Evolutionary conservation across 192 early-diverging fungal genomes (phyloP), one percentile per base, ranked within the genome.

Genomic region (Haplosporangium gracile): DNA sequence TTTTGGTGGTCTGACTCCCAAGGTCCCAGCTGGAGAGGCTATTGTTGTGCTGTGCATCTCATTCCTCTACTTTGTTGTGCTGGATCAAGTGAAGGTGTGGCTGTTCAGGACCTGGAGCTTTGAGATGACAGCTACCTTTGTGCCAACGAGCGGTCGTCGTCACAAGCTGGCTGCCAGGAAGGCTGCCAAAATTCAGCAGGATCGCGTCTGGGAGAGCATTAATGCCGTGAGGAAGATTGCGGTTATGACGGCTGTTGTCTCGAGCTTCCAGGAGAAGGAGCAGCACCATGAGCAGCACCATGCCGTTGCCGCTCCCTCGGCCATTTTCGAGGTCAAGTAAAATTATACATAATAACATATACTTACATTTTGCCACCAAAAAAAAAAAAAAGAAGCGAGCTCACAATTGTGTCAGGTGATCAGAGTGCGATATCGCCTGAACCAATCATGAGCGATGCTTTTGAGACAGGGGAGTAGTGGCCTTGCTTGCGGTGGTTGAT

Each of bases 21-120:
- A 89, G 77, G 89, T 88, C 22, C 83, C 89, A 26, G 93, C 93
- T 69, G 95, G 90, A 70, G 94, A 95, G 94, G 94, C 93, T 6
- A 81, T 94, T 26, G 88, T 87, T 53, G 91, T 96, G 65, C 81
- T 96, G 55, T 91, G 81, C 68, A 79, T 96, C 60, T 97, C 96
- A 18, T 88, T 95, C 74, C 85, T 93, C 1, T 94, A 93, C 87
- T 95, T 96, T 88, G 90, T 96, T 79, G 34, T 96, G 63, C 89
- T 97, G 34, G 96, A 97, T 79, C 87, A 93, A 5, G 93, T 97
- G 90, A 97, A 97, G 91, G 96, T 97, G 36, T 88, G 90, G 83
- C 83, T 95, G 26, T 93, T 97, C 92, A 91, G 92, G 71, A 75
- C 88, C 57, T 97, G 97, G 97, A 94, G 92, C 42, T 97, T 96